These are phyloP conservation scores for Talaromyces sp. DNA, from an alignment of 2,329 filamentous ascomycete species.

Conservation along the genomic window DNA sequence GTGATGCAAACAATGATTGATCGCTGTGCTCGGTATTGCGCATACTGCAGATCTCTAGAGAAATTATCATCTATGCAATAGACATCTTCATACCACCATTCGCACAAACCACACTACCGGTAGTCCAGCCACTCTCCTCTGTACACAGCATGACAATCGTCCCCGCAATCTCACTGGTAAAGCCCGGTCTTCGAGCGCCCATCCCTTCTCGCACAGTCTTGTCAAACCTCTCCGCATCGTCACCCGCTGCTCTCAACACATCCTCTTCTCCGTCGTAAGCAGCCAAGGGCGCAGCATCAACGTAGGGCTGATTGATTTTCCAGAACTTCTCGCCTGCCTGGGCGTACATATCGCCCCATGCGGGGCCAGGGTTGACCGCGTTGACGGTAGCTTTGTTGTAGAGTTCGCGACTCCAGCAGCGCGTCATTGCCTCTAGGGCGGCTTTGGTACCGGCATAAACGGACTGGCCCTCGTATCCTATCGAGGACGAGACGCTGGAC, in stretches of 20 bases:
- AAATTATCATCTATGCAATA: conserved; percentile 10
- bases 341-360: conserved; percentile 62
- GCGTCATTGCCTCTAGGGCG: conserved; percentile 64
- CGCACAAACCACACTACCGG: conserved; percentile 72
- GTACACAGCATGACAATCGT: conserved; percentile 72
- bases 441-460: conserved; percentile 66
- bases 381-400: conserved; percentile 62
- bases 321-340: conserved; percentile 56
- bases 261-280: conserved; percentile 15
- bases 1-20: background rate
- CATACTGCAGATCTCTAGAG: background rate
- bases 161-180: conserved; percentile 68
- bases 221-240: conserved; percentile 52
- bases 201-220: conserved; percentile 60
- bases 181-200: conserved; percentile 60
- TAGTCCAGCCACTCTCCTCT: conserved; percentile 68
- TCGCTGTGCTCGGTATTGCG: background rate
- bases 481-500: conserved; percentile 54
- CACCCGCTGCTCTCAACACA: conserved; percentile 30
- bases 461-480: conserved; percentile 57
- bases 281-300: conserved; percentile 61
- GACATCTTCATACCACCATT: conserved; percentile 63
- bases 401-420: conserved; percentile 63
- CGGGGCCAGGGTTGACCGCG: conserved; percentile 63
- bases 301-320: conserved; percentile 56